Conservation (phyloP, 2,329 filamentous ascomycete genomes). For the Alternaria conjuncta region DNA sequence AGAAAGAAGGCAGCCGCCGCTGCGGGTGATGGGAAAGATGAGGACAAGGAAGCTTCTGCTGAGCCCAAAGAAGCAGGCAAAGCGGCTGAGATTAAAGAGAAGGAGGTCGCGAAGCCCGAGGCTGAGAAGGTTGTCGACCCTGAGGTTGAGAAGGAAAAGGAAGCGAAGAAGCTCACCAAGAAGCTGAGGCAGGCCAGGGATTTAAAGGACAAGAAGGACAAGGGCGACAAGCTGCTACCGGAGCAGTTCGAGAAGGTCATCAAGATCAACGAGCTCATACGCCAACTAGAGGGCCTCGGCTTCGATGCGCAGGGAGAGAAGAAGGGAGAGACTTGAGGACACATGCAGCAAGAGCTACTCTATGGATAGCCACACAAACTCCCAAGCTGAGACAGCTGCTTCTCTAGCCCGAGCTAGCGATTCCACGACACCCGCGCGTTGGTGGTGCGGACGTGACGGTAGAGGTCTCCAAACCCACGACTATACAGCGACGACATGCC, state of each 20-base stretch:
- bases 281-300: slow-evolving; percentile 83
- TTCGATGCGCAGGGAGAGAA: slow-evolving; percentile 80
- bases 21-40: slow-evolving; percentile 57
- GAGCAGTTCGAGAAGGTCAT: slow-evolving; percentile 98
- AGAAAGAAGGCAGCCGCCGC: slow-evolving; percentile 61
- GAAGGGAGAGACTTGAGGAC: slow-evolving; percentile 49
- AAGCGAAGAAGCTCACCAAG: slow-evolving; percentile 88
- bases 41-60: slow-evolving; percentile 50
- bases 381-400: background rate
- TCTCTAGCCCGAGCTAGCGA: background rate
- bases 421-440: no score
- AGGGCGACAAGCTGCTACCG: slow-evolving; percentile 80
- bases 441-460: background rate
- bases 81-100: slow-evolving; percentile 26
- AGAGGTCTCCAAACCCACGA: background rate
- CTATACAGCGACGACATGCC: background rate
- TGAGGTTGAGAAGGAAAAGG: slow-evolving; percentile 86
- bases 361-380: background rate
- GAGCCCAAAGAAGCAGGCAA: slow-evolving; percentile 28
- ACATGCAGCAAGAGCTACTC: background rate
- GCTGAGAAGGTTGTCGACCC: slow-evolving; percentile 58
- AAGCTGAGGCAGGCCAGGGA: slow-evolving; percentile 94
- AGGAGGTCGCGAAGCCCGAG: slow-evolving; percentile 25
- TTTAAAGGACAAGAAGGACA: slow-evolving; percentile 87
- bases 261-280: slow-evolving; percentile 91